Evolutionary conservation across 2,329 filamentous ascomycete species (phyloP), one percentile per base, ranked within the genome.

Genomic region (Fusarium denticulatum): DNA sequence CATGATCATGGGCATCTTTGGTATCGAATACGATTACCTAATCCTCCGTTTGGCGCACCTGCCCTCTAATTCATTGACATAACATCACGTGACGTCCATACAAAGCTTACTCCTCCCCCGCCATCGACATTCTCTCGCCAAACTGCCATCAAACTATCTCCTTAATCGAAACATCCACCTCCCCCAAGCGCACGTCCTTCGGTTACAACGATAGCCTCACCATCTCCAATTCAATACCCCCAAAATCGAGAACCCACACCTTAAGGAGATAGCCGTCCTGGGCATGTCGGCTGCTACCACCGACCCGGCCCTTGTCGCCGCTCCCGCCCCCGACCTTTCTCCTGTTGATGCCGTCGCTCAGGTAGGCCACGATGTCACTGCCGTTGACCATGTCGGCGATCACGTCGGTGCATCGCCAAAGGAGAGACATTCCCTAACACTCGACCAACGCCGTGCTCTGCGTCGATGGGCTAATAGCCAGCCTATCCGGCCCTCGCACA

Each of bases 391-490:
- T 24, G 56, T 59, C 24, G 57, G 55, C 14, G 70, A 63, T 36
- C 59, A 69, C 32, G 56, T 62, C n/a, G 55, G 55, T 18, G 52
- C 66, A 34, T 63, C 76, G 7, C 70, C 80, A 24, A 84, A 82
- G 68, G 88, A 90, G 80, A 88, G 89, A 15, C 87, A 90, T 74
- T 90, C 88, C 4, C 81, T 91, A 60, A 90, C 89, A 28, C 88
- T 91, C 66, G 88, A 91, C 77, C 89, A 91, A 79, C 88, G 89
- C 39, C 88, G 89, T 71, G 88, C 88, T 32, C 83, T 91, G 58
- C 87, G 89, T 30, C 85, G 87, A 71, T 91, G 89, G 89, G 89
- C 88, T 30, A 88, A 88, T 74, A 83, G 83, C 45, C 89, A 90
- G 77, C 81, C 86, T 20, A 84, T 87, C 32, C 86, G 89, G 5